Evolutionary conservation across 2,329 filamentous ascomycete genomes (phyloP), one percentile per base, ranked within the genome.

Genomic region (Xylaria sp.): DNA sequence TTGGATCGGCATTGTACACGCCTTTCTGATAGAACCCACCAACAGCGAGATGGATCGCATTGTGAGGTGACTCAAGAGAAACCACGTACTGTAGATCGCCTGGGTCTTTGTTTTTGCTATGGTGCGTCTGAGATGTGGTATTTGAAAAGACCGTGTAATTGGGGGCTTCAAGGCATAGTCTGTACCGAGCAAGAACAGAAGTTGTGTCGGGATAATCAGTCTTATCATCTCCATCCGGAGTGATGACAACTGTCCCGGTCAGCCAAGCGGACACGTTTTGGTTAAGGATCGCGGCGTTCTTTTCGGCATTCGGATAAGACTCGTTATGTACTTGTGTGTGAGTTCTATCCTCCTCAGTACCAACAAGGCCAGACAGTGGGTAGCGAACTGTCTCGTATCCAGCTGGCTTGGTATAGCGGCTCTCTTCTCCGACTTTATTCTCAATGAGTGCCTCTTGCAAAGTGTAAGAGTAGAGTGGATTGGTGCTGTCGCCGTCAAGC

Each of bases 101-200:
- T 10, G 3, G 2, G 42, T 44, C 42, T 17, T 44, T 44, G 42
- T 4, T 10, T 44, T 44, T 44, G n/a, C 42, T 20, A 13, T 44
- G 42, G 17, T 9, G 1, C 17, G n/a, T 44, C 42, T 44, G 42
- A 44, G 42, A 44, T 44, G 42, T 40, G 54, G 54, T 58, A 11
- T 58, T 58, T 7, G n/a, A 42, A n/a, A 58, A 58, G 33, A 58
- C 54, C 28, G 54, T 58, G 54, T 58, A 58, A 26, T 58, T 58
- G 23, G 33, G 36, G 20, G 36, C 56, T 40, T 44, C 56, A 17
- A 59, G 38, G 13, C 56, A 44, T 15, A 44, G 56, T 44, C 31
- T 31, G 33, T 28, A 59, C 13, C 20, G 38, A 26, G 13, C 2
- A 23, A 31, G 5, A n/a, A 28, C 38, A 13, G 38, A 59, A 31